A percentile compares a stretch with the other conserved stretches of the same genome.
Conservation (phyloP, 1,284 basidiomycete species). For the Heliocybe sulcata region DNA sequence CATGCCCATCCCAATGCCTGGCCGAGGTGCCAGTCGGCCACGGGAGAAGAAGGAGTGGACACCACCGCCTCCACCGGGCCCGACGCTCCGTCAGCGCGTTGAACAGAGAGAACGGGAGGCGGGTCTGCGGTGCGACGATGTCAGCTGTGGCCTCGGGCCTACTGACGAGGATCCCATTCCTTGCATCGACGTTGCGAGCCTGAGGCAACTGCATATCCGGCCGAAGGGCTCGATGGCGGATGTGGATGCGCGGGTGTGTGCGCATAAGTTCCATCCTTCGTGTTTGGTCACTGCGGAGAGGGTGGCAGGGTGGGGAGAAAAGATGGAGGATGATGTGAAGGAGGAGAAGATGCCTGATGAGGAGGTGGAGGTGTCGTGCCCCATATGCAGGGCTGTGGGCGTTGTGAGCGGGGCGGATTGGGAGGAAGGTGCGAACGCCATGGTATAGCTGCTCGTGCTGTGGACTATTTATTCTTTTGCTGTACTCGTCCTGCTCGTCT, state of each 20-base stretch:
- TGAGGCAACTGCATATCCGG: conserved; percentile 40
- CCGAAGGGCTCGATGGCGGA: conserved; percentile 14
- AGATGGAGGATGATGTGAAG: conserved; percentile 31
- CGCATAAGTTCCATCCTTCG: conserved; percentile 59
- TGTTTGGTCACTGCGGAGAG: conserved; percentile 72
- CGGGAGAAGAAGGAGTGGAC: conserved; percentile 22
- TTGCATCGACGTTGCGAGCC: conserved; percentile 21
- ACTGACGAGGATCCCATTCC: conserved; percentile 63
- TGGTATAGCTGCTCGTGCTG: no score
- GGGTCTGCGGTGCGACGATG: conserved; percentile 61
- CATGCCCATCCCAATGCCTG: background rate
- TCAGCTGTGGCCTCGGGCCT: conserved; percentile 66
- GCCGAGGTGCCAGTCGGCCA: background rate
- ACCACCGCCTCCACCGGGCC: conserved; percentile 29
- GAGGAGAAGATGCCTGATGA: conserved; percentile 21
- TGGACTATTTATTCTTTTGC: background rate
- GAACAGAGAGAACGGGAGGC: conserved; percentile 63
- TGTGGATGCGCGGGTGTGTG: conserved; percentile 31
- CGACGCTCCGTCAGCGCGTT: conserved; percentile 56
- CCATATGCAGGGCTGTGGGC: conserved; percentile 56
- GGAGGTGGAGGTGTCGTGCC: conserved; percentile 56
- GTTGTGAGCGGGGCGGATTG: conserved; percentile 50
- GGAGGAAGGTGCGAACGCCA: conserved; percentile 37
- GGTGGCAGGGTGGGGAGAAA: conserved; percentile 51
- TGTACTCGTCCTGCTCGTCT: background rate